Base-by-base conservation (phyloP, 2,329 filamentous ascomycete genomes). In the Pestalotiopsis sp. region DNA sequence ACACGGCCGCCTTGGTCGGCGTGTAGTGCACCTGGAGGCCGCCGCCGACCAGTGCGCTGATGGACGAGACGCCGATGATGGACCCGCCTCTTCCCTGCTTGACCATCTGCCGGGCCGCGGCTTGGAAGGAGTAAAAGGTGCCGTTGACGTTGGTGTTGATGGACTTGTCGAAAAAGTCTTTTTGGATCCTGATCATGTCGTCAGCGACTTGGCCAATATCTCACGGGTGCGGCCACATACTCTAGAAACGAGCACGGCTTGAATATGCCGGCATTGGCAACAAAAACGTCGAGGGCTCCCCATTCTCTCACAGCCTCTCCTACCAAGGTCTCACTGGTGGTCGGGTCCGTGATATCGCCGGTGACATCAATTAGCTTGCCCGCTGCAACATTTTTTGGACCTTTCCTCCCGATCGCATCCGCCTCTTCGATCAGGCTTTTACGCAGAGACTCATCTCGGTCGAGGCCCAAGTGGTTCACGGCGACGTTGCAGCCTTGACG, bases 241-340 rank as follows among this genome's bases (percentile, higher is more conserved):
- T 52, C 17, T 25, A 98, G 82, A 76, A 98, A 97, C 72, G 97
- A 93, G 68, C 92, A 91, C 80, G 98, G 97, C 72, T 92, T 87
- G 84, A 94, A 97, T 68, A 97, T 88, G 5, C 94, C 94, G 3
- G 94, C 94, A 82, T 97, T 97, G 78, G 90, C 93, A 31, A 97
- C 92, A 79, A 95, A 95, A 6, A 97, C 84, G 80, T 94, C 91
- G 41, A 94, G 81, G 3, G 89, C 84, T 0, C 82, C 81, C 14
- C 86, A 92, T 68, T 82, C 81, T 68, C 86, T 79, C 1, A 95
- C 91, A 0, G 92, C 90, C 72, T 86, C 84, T 13, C 83, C 81
- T 4, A 97, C 90, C 27, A 97, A 86, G 31, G 86, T 82, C 57
- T 85, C 82, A 9, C 92, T 93, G 0, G 93, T 95, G 69, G 90